Base-by-base conservation (phyloP, 441 rosid genomes). In the Corymbia citriodora region DNA sequence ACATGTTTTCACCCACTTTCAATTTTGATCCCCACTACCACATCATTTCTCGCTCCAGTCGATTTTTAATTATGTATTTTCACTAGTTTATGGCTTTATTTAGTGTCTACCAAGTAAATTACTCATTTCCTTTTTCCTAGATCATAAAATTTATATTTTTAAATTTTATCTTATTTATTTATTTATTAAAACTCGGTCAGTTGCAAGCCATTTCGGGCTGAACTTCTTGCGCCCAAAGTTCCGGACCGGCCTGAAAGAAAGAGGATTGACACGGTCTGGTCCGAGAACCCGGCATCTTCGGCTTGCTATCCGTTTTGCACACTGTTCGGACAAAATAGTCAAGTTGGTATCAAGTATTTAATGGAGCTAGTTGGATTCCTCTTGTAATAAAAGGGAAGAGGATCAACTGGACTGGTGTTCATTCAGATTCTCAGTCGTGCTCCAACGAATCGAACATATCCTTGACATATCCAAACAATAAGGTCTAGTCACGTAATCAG, bases 231-330 rank as follows among this genome's bases (percentile, higher is more conserved):
- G 57, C 57, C 23, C 23, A 23, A 18, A 55, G 0, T 19, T 55
- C 63, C 63, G 63, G 63, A 23, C 23, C 63, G 29, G 13, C 63
- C 0, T 5, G 23, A 57, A 9, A 29, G 29, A 0, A 57, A 11
- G 63, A 57, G 10, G 63, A n/a, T n/a, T 57, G 6, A 29, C 29
- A 21, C 63, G 63, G 10, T 57, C 29, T 57, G 0, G 13, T 23
- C 63, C 29, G 63, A 57, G 23, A 57, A 29, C 63, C 63, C 9
- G 29, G 29, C 63, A 21, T 57, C 63, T 57, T 57, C 63, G 63
- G 0, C 63, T 0, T 57, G 63, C 63, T 18, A 57, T 57, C 0
- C 0, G 63, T 23, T 57, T 57, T 57, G 63, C 63, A 57, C 63
- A 23, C 23, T 29, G 63, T 57, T 57, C 63, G 63, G 63, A 27